phyloP scores from a whole-genome alignment of 2,329 filamentous ascomycete genomes.

The Penicillium sp. region DNA sequence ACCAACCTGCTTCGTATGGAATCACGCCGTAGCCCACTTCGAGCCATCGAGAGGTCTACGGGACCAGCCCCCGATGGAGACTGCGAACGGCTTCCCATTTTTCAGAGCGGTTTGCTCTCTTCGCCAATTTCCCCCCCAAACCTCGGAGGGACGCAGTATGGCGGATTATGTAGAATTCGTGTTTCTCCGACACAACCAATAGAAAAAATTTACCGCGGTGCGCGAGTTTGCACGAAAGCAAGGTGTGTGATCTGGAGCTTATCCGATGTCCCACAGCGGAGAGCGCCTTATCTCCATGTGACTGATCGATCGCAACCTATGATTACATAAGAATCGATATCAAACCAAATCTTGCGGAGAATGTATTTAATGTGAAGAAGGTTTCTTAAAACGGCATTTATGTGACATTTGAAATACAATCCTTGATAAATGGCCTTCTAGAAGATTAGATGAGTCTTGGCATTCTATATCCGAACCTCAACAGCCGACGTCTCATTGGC shows the following conservation, averaged over 20 bases:
- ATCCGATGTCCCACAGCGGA: slow-evolving; percentile 12
- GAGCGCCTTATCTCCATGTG: slow-evolving; percentile 11
- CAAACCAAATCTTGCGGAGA: not conserved
- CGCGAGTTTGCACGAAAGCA: not conserved
- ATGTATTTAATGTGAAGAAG: not conserved
- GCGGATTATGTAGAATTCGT: not conserved
- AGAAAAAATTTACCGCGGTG: not conserved
- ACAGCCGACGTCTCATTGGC: slow-evolving; percentile 2
- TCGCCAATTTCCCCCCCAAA: not conserved
- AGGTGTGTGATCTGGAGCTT: slow-evolving; percentile 8
- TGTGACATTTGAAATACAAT: not conserved
- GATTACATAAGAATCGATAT: slow-evolving; percentile 1
- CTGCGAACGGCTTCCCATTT: slow-evolving; percentile 32
- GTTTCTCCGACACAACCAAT: not conserved
- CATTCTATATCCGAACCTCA: not conserved
- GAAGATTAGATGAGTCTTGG: not conserved
- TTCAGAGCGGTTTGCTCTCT: slow-evolving; percentile 6
- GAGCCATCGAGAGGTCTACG: slow-evolving; percentile 23
- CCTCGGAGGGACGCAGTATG: not conserved
- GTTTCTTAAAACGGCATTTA: not conserved
- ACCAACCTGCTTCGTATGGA: slow-evolving; percentile 43
- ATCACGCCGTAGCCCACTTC: slow-evolving; percentile 31
- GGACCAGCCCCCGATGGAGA: slow-evolving; percentile 25
- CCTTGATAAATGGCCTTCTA: not conserved
- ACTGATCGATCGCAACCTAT: not conserved